Base-by-base conservation (phyloP, 768 basidiomycete genomes). In the Galerina sulciceps region DNA sequence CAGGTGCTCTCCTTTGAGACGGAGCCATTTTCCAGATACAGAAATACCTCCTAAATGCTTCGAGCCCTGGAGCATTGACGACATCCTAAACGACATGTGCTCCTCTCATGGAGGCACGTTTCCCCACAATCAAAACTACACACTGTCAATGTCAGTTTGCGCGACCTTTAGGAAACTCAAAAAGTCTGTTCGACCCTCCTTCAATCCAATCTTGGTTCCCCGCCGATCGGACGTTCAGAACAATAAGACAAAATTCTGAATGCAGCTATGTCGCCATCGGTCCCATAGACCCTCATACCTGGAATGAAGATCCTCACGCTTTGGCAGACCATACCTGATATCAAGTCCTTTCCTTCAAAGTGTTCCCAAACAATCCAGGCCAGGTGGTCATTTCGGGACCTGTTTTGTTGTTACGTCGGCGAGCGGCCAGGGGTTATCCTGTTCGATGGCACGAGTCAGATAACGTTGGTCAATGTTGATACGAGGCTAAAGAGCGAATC, bases 61-160 rank as follows among this genome's bases (percentile, higher is more conserved):
- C 23, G 38, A 42, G 18, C 58, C 58, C 47, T 54, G 53, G 23
- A 54, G 10, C 35, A 36, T 45, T 58, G 55, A 57, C 45, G 38
- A 34, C 36, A 47, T 50, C n/a, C 31, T 31, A 17, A 35, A 36
- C 48, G 35, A 62, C 61, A 58, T 62, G 57, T 62, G 57, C 23
- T 35, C 37, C 37, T 62, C 57, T 48, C 61, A 62, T 58, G 61
- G 57, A 18, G 15, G 22, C 47, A 49, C 47, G 34, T 49, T 55
- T 51, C 59, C 44, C 48, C 54, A 51, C 54, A 59, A 34, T 55
- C 53, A 52, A 52, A 45, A 46, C 22, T 45, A 52, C 49, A 55
- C 50, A 34, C 44, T 59, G 51, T 47, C 58, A 53, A 23, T 46
- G 51, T 36, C 58, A 59, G 22, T 35, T 22, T 15, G 15, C 52